These are phyloP conservation scores for Colletotrichum gloeosporioides DNA, from an alignment of 2,329 filamentous ascomycete species.

Conservation along the genomic window DNA sequence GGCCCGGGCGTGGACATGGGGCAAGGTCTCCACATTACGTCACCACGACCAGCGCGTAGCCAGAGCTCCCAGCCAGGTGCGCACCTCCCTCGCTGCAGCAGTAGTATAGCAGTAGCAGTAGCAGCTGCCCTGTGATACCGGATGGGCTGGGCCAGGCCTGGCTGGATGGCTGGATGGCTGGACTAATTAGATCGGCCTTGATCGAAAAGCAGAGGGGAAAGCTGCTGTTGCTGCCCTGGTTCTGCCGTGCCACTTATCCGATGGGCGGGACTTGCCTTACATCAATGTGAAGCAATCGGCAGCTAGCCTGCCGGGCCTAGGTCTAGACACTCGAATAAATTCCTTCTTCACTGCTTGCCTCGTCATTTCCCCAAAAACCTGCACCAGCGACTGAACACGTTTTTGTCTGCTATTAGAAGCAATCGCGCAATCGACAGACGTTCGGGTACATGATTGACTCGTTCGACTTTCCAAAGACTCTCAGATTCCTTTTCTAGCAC, in stretches of 20 bases:
- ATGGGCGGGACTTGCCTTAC: not conserved
- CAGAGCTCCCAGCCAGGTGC: conserved; percentile 3
- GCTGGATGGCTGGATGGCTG: not conserved
- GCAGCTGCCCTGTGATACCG: not conserved
- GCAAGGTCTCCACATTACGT: conserved; percentile 13
- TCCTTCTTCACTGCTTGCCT: not conserved
- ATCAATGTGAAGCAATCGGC: conserved; percentile 10
- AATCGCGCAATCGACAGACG: not conserved
- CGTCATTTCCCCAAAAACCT: not conserved
- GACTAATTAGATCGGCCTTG: not conserved
- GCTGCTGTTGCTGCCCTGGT: not conserved
- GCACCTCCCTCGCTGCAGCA: not conserved
- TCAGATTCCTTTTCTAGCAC: not conserved
- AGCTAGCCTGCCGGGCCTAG: not conserved
- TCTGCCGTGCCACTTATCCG: not conserved
- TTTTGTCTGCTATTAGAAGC: not conserved
- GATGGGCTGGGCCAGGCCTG: not conserved
- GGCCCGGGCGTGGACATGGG: not conserved
- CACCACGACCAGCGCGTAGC: not conserved
- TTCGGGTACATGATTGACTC: not conserved
- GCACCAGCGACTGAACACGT: not conserved
- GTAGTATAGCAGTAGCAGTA: not conserved
- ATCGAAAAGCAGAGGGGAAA: not conserved
- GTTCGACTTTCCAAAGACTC: not conserved
- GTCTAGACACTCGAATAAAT: not conserved